Evolutionary conservation across 202 grass and related monocot genomes (phyloP), one percentile per base, ranked within the genome.

Genomic region (Panicum virgatum): DNA sequence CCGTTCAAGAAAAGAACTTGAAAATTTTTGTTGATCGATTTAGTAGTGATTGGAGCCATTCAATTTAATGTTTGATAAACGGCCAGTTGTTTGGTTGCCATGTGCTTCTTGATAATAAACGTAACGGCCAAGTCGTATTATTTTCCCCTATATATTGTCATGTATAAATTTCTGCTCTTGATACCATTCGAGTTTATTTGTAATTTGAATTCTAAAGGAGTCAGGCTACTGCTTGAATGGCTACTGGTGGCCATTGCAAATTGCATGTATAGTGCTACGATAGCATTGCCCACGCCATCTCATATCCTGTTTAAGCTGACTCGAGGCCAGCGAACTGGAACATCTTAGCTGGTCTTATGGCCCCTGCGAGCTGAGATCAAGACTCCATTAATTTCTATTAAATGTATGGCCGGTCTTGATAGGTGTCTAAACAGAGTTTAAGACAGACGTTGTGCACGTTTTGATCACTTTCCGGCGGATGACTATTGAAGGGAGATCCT

Each of bases 301-400:
- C 30, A 46, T 57, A 29, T 51, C 61, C 60, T 78, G 43, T 69
- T 84, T 62, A 25, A 62, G 56, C 32, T 62, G 56, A 73, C 57
- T 29, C 68, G 39, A 20, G 66, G 20, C 15, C 34, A 51, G 64
- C 12, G 22, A 71, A 44, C 11, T 63, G 57, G 54, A 71, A 54
- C 75, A 62, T 71, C 7, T 62, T 22, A 16, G 11, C 8, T 32
- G 11, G 7, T 0, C 22, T 23, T 18, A 47, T 59, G 38, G 53
- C 62, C 53, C 64, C 30, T 62, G 44, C 58, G 29, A 54, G 45
- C 16, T 30, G 27, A 82, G 29, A 62, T 62, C 15, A 18, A 36
- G 5, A 15, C 26, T 7, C 59, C 27, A 18, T 62, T 62, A 62
- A 62, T 36, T 36, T 54, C 80, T 52, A 82, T 34, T 52, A 44